These are phyloP conservation scores for Penicillium nucicola DNA, from an alignment of 495 filamentous ascomycete genomes.

Conservation along the genomic window DNA sequence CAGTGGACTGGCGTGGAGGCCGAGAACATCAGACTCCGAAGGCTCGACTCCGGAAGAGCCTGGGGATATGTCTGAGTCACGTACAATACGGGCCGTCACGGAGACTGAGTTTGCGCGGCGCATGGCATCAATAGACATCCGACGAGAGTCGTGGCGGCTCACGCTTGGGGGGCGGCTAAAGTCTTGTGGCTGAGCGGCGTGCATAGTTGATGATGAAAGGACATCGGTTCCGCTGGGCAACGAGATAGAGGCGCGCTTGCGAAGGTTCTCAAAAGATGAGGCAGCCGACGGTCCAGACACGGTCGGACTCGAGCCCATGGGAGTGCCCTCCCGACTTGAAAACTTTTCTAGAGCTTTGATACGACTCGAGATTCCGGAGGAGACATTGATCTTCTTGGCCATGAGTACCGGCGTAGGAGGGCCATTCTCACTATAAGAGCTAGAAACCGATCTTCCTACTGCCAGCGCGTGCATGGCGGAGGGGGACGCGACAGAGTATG, in stretches of 20 bases:
- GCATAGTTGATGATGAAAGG: not conserved
- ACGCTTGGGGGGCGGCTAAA: constrained; percentile 31
- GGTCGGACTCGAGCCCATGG: constrained; percentile 16
- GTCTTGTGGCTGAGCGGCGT: constrained; percentile 18
- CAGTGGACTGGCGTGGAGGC: constrained; percentile 68
- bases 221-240: constrained; percentile 22
- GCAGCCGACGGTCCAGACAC: constrained; percentile 25
- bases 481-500: constrained; percentile 28
- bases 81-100: constrained; percentile 74
- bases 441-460: constrained; percentile 38
- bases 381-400: constrained; percentile 76
- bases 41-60: constrained; percentile 35
- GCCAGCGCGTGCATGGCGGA: constrained; percentile 39
- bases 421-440: constrained; percentile 29
- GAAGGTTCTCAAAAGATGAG: constrained; percentile 42
- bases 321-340: constrained; percentile 49
- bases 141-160: constrained; percentile 28
- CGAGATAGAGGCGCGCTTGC: constrained; percentile 41
- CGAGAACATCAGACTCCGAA: constrained; percentile 47
- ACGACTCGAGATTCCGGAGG: constrained; percentile 82
- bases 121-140: constrained; percentile 18
- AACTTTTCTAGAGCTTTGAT: constrained; percentile 84
- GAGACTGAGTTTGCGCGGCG: constrained; percentile 61
- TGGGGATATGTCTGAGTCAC: constrained; percentile 45
- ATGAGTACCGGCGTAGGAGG: constrained; percentile 37